Conservation (phyloP, 179 eudicot species). For the Nepenthes alata region DNA sequence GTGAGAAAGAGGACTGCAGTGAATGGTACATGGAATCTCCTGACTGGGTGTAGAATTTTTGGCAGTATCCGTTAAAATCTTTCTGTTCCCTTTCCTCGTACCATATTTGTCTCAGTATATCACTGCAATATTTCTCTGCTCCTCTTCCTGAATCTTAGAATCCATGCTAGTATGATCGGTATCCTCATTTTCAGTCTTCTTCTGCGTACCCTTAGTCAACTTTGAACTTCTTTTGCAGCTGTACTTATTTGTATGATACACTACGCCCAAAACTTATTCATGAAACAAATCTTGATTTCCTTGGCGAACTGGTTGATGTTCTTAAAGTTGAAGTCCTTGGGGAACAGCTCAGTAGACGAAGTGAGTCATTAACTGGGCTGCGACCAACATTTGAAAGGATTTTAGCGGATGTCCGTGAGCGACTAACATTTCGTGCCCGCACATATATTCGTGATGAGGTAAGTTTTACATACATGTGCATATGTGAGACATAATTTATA, state of each 20-base stretch:
- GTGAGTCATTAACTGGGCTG: conserved; percentile 78
- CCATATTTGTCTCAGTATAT: too few relatives aligned
- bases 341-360: conserved; percentile 72
- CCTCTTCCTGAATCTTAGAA: not conserved
- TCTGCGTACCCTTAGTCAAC: conserved; percentile 2
- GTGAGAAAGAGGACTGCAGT: too few relatives aligned
- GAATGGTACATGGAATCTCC: too few relatives aligned
- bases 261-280: conserved; percentile 87
- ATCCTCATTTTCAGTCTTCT: not conserved
- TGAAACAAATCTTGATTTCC: conserved; percentile 80
- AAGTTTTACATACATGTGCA: conserved; percentile 8
- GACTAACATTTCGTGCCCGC: conserved; percentile 90
- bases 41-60: too few relatives aligned
- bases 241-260: conserved; percentile 88
- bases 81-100: too few relatives aligned
- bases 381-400: conserved; percentile 88
- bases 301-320: conserved; percentile 92
- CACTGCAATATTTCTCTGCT: too few relatives aligned
- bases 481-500: not conserved
- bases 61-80: too few relatives aligned
- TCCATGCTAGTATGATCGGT: not conserved
- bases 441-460: conserved; percentile 96
- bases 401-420: conserved; percentile 84
- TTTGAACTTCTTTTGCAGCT: conserved; percentile 32
- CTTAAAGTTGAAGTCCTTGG: conserved; percentile 88